Conservation (phyloP, 371 early-diverging fungal genomes). For the Choanephora cucurbitarum region DNA sequence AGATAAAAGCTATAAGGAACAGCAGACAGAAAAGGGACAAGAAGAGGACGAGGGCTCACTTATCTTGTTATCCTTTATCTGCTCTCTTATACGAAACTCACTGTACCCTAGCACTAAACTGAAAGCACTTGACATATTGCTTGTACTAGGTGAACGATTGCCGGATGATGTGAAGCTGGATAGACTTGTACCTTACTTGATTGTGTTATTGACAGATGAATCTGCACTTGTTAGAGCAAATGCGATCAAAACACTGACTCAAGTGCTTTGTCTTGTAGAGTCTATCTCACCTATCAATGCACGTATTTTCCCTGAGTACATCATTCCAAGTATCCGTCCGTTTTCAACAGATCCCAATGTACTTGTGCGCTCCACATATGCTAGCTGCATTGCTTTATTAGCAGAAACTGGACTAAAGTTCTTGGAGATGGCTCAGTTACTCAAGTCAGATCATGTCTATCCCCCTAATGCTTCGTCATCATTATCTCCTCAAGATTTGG, state of each 20-base stretch:
- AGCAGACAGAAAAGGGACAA: too few species aligned
- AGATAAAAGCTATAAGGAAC: not conserved
- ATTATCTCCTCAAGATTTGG: slow-evolving; percentile 44
- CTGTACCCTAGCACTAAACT: slow-evolving; percentile 73
- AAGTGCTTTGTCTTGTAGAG: slow-evolving; percentile 77
- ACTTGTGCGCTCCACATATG: slow-evolving; percentile 82
- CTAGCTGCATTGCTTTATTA: slow-evolving; percentile 75
- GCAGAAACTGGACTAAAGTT: slow-evolving; percentile 81
- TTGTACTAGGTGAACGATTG: slow-evolving; percentile 67
- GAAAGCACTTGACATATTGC: slow-evolving; percentile 75
- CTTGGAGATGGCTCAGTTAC: slow-evolving; percentile 69
- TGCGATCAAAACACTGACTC: slow-evolving; percentile 74
- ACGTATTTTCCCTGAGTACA: slow-evolving; percentile 87
- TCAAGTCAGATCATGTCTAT: slow-evolving; percentile 60
- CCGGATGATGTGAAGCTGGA: slow-evolving; percentile 80
- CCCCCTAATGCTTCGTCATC: slow-evolving; percentile 12
- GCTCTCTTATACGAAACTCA: slow-evolving; percentile 72
- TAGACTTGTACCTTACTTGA: slow-evolving; percentile 81
- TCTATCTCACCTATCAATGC: slow-evolving; percentile 81
- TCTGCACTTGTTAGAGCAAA: slow-evolving; percentile 72
- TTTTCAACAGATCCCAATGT: slow-evolving; percentile 74
- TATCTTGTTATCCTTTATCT: slow-evolving; percentile 65
- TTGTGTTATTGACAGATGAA: slow-evolving; percentile 71
- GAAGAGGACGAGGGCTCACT: slow-evolving; percentile 58
- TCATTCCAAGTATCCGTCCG: slow-evolving; percentile 74